Percentiles rank a stretch among this genome's conserved stretches.
These are phyloP conservation scores for Leptographium radiaticola DNA, from an alignment of 2,329 filamentous ascomycete species.

Conservation along the genomic window DNA sequence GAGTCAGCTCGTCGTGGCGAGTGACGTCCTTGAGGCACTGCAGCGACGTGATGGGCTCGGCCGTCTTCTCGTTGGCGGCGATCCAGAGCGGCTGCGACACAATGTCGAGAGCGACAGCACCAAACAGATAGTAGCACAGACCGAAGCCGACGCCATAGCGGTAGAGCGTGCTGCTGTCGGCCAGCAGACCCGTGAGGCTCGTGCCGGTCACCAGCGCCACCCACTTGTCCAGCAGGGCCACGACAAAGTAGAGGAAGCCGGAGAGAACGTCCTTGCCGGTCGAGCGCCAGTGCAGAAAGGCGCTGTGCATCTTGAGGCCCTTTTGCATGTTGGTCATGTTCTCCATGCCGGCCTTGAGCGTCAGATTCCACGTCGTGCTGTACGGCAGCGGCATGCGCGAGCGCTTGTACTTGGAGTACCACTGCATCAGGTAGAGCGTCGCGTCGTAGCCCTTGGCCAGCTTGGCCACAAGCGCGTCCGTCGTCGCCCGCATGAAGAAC, in stretches of 20 bases:
- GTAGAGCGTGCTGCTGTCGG: slow-evolving; percentile 20
- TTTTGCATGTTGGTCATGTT: slow-evolving; percentile 18
- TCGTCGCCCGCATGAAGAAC: slow-evolving; percentile 15
- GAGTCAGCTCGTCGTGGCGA: slow-evolving; percentile 29
- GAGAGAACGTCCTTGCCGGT: slow-evolving; percentile 31
- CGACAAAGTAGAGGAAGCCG: slow-evolving; percentile 22
- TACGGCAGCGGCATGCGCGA: slow-evolving; percentile 17
- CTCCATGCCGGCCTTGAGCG: slow-evolving; percentile 17
- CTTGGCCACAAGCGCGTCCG: slow-evolving; percentile 32
- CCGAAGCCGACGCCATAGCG: slow-evolving; percentile 38
- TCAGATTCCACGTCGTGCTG: slow-evolving; percentile 19
- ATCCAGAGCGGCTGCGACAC: slow-evolving; percentile 37
- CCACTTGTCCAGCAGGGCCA: slow-evolving; percentile 21
- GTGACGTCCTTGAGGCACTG: slow-evolving; percentile 29
- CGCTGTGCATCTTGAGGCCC: slow-evolving; percentile 18
- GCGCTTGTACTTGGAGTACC: slow-evolving; percentile 26
- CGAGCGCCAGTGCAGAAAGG: slow-evolving; percentile 19
- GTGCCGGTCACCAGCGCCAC: slow-evolving; percentile 13
- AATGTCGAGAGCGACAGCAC: slow-evolving; percentile 41
- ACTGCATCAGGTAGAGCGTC: slow-evolving; percentile 21
- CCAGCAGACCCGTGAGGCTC: slow-evolving; percentile 9
- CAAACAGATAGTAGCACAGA: slow-evolving; percentile 43
- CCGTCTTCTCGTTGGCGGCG: slow-evolving; percentile 26
- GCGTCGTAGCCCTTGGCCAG: slow-evolving; percentile 31
- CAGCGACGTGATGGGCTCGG: slow-evolving; percentile 24